These are phyloP conservation scores for Apiospora hydei DNA, from an alignment of 2,329 filamentous ascomycete genomes.

Conservation along the genomic window DNA sequence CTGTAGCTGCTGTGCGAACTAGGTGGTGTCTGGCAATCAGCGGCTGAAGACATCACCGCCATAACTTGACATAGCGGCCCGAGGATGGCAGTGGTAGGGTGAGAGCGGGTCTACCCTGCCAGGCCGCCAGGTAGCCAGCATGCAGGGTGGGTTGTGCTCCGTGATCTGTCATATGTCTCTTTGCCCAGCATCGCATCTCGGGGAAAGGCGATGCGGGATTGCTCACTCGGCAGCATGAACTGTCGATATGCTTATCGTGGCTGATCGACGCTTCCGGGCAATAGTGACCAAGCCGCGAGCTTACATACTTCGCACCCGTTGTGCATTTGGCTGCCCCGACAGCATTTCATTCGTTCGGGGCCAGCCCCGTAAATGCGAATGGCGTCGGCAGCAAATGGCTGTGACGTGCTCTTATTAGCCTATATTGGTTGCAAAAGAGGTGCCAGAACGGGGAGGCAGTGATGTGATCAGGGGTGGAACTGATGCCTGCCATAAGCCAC, in stretches of 20 bases:
- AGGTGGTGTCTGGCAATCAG: not conserved
- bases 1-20: constrained; percentile 8
- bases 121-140: not conserved
- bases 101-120: not conserved
- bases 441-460: not conserved
- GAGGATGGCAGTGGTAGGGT: constrained; percentile 3
- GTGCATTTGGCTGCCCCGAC: not conserved
- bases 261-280: not conserved
- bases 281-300: not conserved
- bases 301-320: not conserved
- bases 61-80: constrained; percentile 14
- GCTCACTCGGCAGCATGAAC: constrained; percentile 14
- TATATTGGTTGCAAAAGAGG: not conserved
- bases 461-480: not conserved
- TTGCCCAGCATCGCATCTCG: not conserved
- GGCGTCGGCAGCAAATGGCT: not conserved
- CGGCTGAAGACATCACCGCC: constrained; percentile 3
- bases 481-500: not conserved
- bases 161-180: constrained; percentile 13
- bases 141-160: not conserved
- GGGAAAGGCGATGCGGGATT: constrained; percentile 6
- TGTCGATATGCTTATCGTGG: constrained; percentile 14
- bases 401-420: not conserved
- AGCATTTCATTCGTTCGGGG: not conserved
- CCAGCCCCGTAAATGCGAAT: not conserved